Base-by-base conservation (phyloP, 495 filamentous ascomycete species). In the Penicillium lagena region DNA sequence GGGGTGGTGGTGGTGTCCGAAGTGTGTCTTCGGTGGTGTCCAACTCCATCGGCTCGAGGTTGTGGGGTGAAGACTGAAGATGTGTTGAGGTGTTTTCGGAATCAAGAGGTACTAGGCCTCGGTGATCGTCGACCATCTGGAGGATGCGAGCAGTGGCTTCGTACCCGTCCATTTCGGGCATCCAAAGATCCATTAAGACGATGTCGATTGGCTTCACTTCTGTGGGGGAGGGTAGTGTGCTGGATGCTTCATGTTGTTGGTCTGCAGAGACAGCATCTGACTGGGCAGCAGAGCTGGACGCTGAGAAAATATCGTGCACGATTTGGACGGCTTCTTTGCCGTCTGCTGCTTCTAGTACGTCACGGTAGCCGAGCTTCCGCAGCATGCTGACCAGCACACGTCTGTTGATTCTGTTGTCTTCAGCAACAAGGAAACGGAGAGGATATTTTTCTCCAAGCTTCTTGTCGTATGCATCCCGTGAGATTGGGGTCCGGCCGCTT, bases 101-200 rank as follows among this genome's bases (percentile, higher is more conserved):
- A 43, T 42, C 40, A 30, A 43, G 38, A n/a, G 46, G 33, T 37
- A 22, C 4, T 22, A 55, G 49, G 29, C 51, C 48, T 17, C 54
- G 57, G 32, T 66, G 55, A 34, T 70, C 64, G 40, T 65, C 53
- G 31, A 72, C 62, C 59, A 82, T 69, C 41, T 71, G 62, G n/a
- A 83, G 60, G 45, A 90, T 90, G 22, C 63, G 62, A 39, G 76
- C 70, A 1, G 86, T 80, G 7, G 86, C 86, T 57, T 89, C 80
- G 44, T 87, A 89, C 2, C 87, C 87, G 53, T 90, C 86, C 79
- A 89, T 86, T 45, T 79, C 71, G 2, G 86, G 87, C 86, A 90
- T 90, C 86, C 86, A 90, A 7, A 90, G 73, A 60, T 90, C 86
- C 87, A 90, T 90, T 27, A 89, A 60, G 14, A 90, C 71, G 1